Base-by-base conservation (phyloP, 371 early-diverging fungal genomes). In the Mucor lusitanicus region DNA sequence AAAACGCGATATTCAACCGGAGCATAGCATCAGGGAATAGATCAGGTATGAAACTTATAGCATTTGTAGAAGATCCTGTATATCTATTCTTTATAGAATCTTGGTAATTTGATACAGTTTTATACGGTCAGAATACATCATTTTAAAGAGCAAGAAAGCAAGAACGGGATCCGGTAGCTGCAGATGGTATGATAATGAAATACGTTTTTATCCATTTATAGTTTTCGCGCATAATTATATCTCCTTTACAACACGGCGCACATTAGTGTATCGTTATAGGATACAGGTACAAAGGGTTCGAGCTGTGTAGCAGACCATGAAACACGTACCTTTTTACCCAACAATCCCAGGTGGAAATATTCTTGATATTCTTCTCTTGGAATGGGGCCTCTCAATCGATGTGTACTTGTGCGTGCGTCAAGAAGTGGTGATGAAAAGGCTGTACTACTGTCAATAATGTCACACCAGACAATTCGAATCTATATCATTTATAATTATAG, bases 371-470 rank as follows among this genome's bases (percentile, higher is more conserved):
- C 19, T 23, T 25, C 5, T 11, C 37, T 50, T 50, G 50, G 50
- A 50, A 50, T 25, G 23, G 37, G 50, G 25, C 2, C 8, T 44
- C 44, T n/a, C 17, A 23, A 11, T 25, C 11, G 23, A 12, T 50
- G 50, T 11, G 50, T 13, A 37, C 37, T 37, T 37, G 37, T 37
- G 12, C 37, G 37, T 50, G 50, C 25, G 50, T 6, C 50, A 13
- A 61, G 27, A 37, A 32, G 33, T 8, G 35, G 23, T 13, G 50
- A 48, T 30, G 48, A 21, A n/a, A n/a, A 35, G 33, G 21, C 33
- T 61, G 61, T 61, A 28, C 48, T 48, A 61, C 61, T 61, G 21
- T 23, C 50, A 50, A 50, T 25, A 50, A 50, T 50, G 50, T 50
- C 23, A 50, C 50, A 50, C 50, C 50, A 50, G 12, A 50, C 50